These are phyloP conservation scores for Zanthoxylum bungeanum DNA, from an alignment of 345 rosid species.

Conservation along the genomic window DNA sequence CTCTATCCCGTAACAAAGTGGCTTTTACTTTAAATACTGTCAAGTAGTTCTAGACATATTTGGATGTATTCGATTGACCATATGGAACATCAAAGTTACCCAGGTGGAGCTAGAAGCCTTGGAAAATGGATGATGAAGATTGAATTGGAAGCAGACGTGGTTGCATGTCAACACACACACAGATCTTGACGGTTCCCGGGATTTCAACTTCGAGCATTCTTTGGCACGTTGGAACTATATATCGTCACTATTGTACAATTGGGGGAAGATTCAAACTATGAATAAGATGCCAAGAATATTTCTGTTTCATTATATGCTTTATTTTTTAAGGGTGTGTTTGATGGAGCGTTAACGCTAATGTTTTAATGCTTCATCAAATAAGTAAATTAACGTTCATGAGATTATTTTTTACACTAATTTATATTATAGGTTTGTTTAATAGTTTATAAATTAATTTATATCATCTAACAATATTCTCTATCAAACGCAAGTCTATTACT, in stretches of 20 bases:
- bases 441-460: too few species aligned
- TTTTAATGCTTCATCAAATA: too few species aligned
- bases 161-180: neutral
- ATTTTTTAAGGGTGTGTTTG: too few species aligned
- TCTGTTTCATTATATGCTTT: neutral
- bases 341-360: too few species aligned
- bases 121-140: neutral
- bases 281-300: neutral
- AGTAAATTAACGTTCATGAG: too few species aligned
- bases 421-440: too few species aligned
- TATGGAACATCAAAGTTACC: neutral
- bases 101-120: neutral
- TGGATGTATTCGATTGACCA: neutral
- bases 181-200: neutral
- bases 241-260: neutral
- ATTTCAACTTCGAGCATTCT: conserved; percentile 1
- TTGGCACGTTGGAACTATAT: neutral
- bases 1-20: neutral
- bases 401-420: too few species aligned
- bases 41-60: neutral
- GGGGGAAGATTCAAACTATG: neutral
- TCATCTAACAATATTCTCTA: too few species aligned
- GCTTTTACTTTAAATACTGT: neutral
- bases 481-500: too few species aligned
- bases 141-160: neutral